Percentiles rank a stretch among this genome's conserved stretches.
Conservation (phyloP, 176 grass and related monocot genomes). For the Pontederia paniculata region DNA sequence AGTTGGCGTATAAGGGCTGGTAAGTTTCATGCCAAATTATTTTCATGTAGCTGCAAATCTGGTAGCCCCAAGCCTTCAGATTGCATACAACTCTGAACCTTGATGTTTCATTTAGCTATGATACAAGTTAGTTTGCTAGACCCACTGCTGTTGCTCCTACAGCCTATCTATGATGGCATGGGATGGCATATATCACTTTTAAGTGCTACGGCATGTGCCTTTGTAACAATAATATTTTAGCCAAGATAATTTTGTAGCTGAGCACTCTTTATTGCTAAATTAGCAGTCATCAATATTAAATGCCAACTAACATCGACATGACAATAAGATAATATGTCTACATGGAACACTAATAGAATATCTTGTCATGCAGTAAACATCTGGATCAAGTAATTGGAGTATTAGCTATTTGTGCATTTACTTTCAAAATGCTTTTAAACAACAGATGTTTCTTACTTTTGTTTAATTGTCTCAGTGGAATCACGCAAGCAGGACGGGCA, state of each 20-base stretch:
- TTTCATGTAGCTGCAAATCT: neutral
- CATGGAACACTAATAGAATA: neutral
- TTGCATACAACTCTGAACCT: too few species aligned
- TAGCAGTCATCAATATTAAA: too few species aligned
- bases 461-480: constrained; percentile 38
- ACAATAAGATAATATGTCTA: neutral
- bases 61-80: constrained; percentile 1
- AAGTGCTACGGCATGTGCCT: too few species aligned
- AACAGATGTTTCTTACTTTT: neutral
- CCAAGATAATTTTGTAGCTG: too few species aligned
- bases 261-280: too few species aligned
- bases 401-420: neutral
- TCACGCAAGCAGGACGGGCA: constrained; percentile 65
- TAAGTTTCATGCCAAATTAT: constrained; percentile 22
- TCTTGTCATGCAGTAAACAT: neutral
- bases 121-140: too few species aligned
- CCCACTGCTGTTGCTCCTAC: too few species aligned
- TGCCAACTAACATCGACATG: too few species aligned
- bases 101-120: too few species aligned
- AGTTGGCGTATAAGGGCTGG: constrained; percentile 92
- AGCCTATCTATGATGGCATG: too few species aligned
- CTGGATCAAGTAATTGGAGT: neutral
- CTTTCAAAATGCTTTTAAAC: neutral
- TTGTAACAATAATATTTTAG: too few species aligned
- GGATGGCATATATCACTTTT: too few species aligned